Conservation (phyloP, 2,329 filamentous ascomycete genomes). For the Aspergillus eucalypticola region DNA sequence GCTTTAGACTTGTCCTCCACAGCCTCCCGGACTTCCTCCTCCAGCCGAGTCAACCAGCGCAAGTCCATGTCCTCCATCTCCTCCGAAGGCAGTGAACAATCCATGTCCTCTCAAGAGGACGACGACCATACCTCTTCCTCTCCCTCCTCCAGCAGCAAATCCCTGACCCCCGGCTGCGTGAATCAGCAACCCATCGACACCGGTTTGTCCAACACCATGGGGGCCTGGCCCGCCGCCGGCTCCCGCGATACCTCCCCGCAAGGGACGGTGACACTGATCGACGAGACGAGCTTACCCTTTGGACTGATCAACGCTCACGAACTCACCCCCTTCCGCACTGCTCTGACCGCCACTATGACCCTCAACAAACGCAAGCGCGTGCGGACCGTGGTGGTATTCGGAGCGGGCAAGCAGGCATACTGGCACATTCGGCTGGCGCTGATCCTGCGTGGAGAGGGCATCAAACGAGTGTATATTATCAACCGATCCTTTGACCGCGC, state of each 20-base stretch:
- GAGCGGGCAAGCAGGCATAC: constrained; percentile 85
- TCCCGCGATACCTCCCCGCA: constrained; percentile 51
- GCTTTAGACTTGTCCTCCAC: constrained; percentile 17
- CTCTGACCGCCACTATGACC: constrained; percentile 61
- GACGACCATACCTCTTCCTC: background rate
- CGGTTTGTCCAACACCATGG: constrained; percentile 31
- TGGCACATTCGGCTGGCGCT: constrained; percentile 90
- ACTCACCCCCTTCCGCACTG: constrained; percentile 69
- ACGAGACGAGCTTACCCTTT: constrained; percentile 57
- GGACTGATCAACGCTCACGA: constrained; percentile 68
- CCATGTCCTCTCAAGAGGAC: constrained; percentile 37
- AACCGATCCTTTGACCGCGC: constrained; percentile 61
- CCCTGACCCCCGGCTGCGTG: constrained; percentile 32
- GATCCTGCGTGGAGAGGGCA: constrained; percentile 63
- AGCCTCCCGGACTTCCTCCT: background rate
- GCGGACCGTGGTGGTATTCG: constrained; percentile 79
- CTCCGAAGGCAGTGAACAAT: constrained; percentile 37
- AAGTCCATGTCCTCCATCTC: constrained; percentile 38
- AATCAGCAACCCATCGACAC: constrained; percentile 31
- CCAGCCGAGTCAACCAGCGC: constrained; percentile 21
- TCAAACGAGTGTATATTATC: constrained; percentile 79
- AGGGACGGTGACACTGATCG: constrained; percentile 62
- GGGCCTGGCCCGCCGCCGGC: constrained; percentile 37
- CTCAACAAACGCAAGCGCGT: constrained; percentile 68
- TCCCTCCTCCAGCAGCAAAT: constrained; percentile 22